Conservation (phyloP, 2,329 filamentous ascomycete genomes). For the Ramularia collo-cygni region DNA sequence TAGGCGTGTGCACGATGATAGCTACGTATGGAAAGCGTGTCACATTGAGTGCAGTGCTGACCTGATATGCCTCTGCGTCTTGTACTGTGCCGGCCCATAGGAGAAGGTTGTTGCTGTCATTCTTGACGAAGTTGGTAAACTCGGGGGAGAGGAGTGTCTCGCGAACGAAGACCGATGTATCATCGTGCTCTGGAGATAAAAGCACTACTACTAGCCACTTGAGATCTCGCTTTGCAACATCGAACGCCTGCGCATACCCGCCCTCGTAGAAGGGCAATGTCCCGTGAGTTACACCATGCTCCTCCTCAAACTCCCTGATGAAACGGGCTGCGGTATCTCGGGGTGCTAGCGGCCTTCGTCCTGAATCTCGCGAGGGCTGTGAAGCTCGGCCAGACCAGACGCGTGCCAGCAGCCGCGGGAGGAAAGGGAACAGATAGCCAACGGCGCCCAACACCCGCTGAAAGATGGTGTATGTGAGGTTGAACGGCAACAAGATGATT, state of each 20-base stretch:
- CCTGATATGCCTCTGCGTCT: conserved; percentile 91
- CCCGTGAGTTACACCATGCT: conserved; percentile 60
- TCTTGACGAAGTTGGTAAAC: conserved; percentile 65
- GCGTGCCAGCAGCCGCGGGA: conserved; percentile 56
- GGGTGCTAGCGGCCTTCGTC: conserved; percentile 67
- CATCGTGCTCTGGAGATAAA: conserved; percentile 88
- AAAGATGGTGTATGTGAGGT: conserved; percentile 65
- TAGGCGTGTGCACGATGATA: conserved; percentile 79
- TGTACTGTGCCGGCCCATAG: conserved; percentile 91
- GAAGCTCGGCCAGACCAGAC: conserved; percentile 49
- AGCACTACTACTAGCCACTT: conserved; percentile 88
- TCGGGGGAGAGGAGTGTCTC: conserved; percentile 74
- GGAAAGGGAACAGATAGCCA: conserved; percentile 70
- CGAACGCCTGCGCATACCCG: conserved; percentile 85
- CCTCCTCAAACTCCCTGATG: conserved; percentile 88
- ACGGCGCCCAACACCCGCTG: conserved; percentile 65
- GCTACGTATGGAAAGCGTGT: conserved; percentile 90
- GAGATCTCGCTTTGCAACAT: conserved; percentile 80
- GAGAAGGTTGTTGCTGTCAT: conserved; percentile 70
- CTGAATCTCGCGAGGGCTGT: conserved; percentile 53
- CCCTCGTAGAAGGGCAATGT: conserved; percentile 74
- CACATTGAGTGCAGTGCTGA: conserved; percentile 76
- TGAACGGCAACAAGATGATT: conserved; percentile 74
- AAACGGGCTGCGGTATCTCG: conserved; percentile 84
- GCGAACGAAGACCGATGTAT: conserved; percentile 72